A percentile compares a stretch with the other conserved stretches of the same genome.
phyloP scores from a whole-genome alignment of 306 rosid species.

The Vachellia collinsii region DNA sequence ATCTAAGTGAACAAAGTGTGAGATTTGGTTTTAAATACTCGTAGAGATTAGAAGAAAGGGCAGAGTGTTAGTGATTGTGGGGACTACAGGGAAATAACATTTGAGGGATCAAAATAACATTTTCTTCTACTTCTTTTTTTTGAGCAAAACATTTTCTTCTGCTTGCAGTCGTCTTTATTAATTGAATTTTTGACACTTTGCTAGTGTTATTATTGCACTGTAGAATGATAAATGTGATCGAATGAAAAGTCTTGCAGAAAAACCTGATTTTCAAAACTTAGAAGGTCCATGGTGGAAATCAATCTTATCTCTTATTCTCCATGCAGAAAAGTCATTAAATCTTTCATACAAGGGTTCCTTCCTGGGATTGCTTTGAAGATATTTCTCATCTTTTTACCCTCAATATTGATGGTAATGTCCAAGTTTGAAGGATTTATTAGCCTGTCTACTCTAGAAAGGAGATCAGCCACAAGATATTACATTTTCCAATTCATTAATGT shows the following conservation, averaged over 20 bases:
- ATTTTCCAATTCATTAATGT: conserved; percentile 86
- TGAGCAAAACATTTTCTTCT: too few species aligned
- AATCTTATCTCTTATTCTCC: conserved; percentile 23
- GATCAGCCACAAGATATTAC: conserved; percentile 86
- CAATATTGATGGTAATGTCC: conserved; percentile 90
- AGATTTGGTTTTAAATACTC: neutral
- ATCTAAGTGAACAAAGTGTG: neutral
- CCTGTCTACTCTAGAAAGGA: conserved; percentile 76
- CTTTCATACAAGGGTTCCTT: conserved; percentile 94
- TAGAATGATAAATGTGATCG: conserved; percentile 3
- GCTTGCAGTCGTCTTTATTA: neutral
- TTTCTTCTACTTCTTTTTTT: neutral
- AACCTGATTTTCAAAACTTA: neutral
- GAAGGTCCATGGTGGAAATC: neutral
- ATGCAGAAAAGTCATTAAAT: conserved; percentile 70
- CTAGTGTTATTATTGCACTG: neutral
- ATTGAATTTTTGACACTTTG: neutral
- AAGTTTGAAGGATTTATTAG: conserved; percentile 89
- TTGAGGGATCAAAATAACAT: neutral
- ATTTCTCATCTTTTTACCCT: conserved; percentile 82
- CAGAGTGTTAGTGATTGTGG: neutral
- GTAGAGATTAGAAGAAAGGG: neutral
- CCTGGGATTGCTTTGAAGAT: conserved; percentile 96
- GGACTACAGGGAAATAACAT: neutral
- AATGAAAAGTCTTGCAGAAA: conserved; percentile 20